phyloP scores from a whole-genome alignment of 2,329 filamentous ascomycete genomes.

The Xylariaceae sp. region DNA sequence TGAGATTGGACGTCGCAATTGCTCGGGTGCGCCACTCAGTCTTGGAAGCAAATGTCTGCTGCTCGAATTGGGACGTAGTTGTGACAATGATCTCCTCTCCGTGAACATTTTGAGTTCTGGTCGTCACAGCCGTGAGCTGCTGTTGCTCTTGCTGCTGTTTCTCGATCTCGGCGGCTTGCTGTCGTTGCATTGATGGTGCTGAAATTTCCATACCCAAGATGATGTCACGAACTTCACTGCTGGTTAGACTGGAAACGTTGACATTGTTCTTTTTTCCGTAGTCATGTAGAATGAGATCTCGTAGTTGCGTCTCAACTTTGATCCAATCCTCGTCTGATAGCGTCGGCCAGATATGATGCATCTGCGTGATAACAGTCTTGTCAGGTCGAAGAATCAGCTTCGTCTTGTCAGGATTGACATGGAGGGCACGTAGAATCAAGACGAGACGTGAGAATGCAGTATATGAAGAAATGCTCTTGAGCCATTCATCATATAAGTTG shows the following conservation, averaged over 20 bases:
- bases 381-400: slow-evolving; percentile 93
- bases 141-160: slow-evolving; percentile 97
- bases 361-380: slow-evolving; percentile 96
- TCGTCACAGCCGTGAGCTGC: slow-evolving; percentile 94
- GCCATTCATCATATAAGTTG: slow-evolving; percentile 98
- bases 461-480: slow-evolving; percentile 97
- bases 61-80: slow-evolving; percentile 96
- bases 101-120: slow-evolving; percentile 95
- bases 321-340: slow-evolving; percentile 97
- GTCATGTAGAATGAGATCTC: slow-evolving; percentile 94
- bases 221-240: slow-evolving; percentile 95
- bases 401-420: slow-evolving; percentile 98
- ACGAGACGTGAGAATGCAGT: slow-evolving; percentile 96
- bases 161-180: slow-evolving; percentile 97
- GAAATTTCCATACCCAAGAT: slow-evolving; percentile 99
- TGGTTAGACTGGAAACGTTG: slow-evolving; percentile 94
- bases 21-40: slow-evolving; percentile 97
- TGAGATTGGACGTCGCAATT: slow-evolving; percentile 92
- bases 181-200: slow-evolving; percentile 94
- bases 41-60: slow-evolving; percentile 96
- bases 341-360: slow-evolving; percentile 98
- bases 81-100: slow-evolving; percentile 98
- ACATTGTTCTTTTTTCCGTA: slow-evolving; percentile 99
- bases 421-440: slow-evolving; percentile 87
- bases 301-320: slow-evolving; percentile 95